These are phyloP conservation scores for Suillus luteus DNA, from an alignment of 768 basidiomycete species.

Conservation along the genomic window DNA sequence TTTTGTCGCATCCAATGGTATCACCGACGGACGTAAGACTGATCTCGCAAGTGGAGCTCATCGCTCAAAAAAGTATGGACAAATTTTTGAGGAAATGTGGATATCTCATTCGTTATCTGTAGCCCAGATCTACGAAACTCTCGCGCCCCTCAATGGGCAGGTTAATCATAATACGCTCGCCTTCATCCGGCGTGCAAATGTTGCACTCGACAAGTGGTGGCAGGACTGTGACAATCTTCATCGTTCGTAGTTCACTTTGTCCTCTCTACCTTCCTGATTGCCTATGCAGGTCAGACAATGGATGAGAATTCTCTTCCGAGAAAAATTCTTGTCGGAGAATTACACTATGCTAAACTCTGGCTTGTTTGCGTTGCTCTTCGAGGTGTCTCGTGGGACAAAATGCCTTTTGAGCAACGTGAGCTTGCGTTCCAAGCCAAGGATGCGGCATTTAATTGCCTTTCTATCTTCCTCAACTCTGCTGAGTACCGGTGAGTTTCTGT, in stretches of 20 bases:
- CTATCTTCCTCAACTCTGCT: slow-evolving; percentile 78
- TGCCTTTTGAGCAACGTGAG: slow-evolving; percentile 93
- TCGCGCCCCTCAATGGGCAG: slow-evolving; percentile 83
- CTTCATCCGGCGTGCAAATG: slow-evolving; percentile 84
- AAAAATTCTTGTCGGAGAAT: slow-evolving; percentile 84
- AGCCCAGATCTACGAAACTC: slow-evolving; percentile 94
- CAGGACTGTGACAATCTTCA: slow-evolving; percentile 85
- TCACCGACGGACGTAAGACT: slow-evolving; percentile 90
- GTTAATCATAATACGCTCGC: slow-evolving; percentile 83
- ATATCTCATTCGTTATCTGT: slow-evolving; percentile 13
- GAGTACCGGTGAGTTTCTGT: slow-evolving; percentile 67
- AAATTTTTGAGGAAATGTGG: background rate
- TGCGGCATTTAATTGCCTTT: slow-evolving; percentile 82
- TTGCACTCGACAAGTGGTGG: slow-evolving; percentile 92
- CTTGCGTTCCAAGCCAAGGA: slow-evolving; percentile 95
- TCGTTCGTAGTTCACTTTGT: slow-evolving; percentile 44
- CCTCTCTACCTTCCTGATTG: slow-evolving; percentile 5
- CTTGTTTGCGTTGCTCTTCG: slow-evolving; percentile 90
- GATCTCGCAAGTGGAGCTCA: slow-evolving; percentile 84
- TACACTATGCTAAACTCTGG: slow-evolving; percentile 95
- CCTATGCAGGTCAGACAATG: slow-evolving; percentile 63
- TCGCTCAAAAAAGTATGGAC: slow-evolving; percentile 83
- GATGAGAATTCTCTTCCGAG: slow-evolving; percentile 84
- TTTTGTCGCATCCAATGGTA: slow-evolving; percentile 83
- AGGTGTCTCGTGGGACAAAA: slow-evolving; percentile 94